Percentiles rank a stretch among this genome's conserved stretches.
Conservation (phyloP, 192 early-diverging fungal genomes). For the Podila verticillata region DNA sequence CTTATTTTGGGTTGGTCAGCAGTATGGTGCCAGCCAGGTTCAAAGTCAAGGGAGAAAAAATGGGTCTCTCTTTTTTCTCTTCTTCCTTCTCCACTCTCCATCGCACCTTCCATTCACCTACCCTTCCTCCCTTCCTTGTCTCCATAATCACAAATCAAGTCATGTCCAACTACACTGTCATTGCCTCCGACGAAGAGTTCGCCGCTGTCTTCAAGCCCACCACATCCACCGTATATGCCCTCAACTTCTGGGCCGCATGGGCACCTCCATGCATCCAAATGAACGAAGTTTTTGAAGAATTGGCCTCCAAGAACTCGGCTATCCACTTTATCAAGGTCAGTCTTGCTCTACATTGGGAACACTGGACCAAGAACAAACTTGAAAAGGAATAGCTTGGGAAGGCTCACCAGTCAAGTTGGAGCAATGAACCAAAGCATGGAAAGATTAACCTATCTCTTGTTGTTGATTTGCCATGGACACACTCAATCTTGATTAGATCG, state of each 20-base stretch:
- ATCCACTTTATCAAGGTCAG: conserved; percentile 81
- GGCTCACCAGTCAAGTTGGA: background rate
- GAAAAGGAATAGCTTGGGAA: no score
- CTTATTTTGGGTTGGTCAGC: conserved; percentile 1
- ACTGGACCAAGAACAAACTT: conserved; percentile 77
- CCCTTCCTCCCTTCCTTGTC: background rate
- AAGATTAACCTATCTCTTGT: background rate
- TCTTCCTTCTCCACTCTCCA: background rate
- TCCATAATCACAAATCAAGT: background rate
- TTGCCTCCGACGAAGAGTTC: conserved; percentile 57
- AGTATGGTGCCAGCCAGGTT: no score
- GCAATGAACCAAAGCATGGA: background rate
- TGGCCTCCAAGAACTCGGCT: conserved; percentile 79
- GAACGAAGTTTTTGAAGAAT: conserved; percentile 90
- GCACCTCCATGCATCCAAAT: conserved; percentile 91
- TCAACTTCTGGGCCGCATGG: conserved; percentile 96
- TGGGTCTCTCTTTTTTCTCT: background rate
- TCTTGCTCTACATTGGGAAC: no score
- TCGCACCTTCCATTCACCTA: background rate
- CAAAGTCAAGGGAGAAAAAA: background rate
- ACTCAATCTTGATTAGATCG: conserved; percentile 56
- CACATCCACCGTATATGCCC: conserved; percentile 55
- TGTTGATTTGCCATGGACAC: background rate
- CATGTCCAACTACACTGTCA: conserved; percentile 55
- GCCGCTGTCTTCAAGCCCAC: conserved; percentile 36